These are phyloP conservation scores for Iodosphaeria phyllophila DNA, from an alignment of 2,329 filamentous ascomycete genomes.

Conservation along the genomic window DNA sequence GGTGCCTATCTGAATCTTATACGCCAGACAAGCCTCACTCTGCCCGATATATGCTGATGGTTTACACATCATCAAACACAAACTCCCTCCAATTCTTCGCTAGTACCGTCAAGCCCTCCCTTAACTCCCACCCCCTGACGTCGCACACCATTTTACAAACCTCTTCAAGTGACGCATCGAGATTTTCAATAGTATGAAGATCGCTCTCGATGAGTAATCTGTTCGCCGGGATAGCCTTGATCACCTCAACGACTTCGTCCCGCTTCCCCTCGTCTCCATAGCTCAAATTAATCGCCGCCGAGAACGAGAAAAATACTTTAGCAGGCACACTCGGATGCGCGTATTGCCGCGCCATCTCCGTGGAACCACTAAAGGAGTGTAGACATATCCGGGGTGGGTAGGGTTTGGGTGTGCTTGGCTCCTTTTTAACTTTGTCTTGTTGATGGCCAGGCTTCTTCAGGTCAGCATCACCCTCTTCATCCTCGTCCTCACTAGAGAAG, in stretches of 20 bases:
- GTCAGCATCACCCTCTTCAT: slow-evolving; percentile 14
- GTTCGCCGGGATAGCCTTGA: slow-evolving; percentile 58
- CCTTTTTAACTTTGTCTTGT: slow-evolving; percentile 5
- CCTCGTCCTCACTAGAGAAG: slow-evolving; percentile 16
- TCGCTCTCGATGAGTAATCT: slow-evolving; percentile 80
- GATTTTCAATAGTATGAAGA: slow-evolving; percentile 56
- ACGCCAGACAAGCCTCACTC: too few species aligned
- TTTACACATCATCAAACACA: slow-evolving; percentile 43
- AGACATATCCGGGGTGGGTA: slow-evolving; percentile 83
- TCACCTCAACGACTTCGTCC: slow-evolving; percentile 37
- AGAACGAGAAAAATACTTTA: slow-evolving; percentile 77
- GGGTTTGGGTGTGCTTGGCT: slow-evolving; percentile 32
- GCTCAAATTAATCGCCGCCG: slow-evolving; percentile 60
- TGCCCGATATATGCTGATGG: too few species aligned
- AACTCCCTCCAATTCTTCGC: slow-evolving; percentile 64
- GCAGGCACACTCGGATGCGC: slow-evolving; percentile 53
- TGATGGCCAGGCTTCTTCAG: slow-evolving; percentile 7
- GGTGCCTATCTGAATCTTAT: too few species aligned
- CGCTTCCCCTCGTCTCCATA: slow-evolving; percentile 26
- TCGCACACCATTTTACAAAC: slow-evolving; percentile 60
- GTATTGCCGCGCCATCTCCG: slow-evolving; percentile 63
- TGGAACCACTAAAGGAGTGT: slow-evolving; percentile 75
- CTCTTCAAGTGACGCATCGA: slow-evolving; percentile 62
- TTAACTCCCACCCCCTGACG: slow-evolving; percentile 59
- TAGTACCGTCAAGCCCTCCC: slow-evolving; percentile 49